Evolutionary conservation across 805 yeast genomes (phyloP), one percentile per base, ranked within the genome.

Genomic region (Hanseniaspora lachancei): DNA sequence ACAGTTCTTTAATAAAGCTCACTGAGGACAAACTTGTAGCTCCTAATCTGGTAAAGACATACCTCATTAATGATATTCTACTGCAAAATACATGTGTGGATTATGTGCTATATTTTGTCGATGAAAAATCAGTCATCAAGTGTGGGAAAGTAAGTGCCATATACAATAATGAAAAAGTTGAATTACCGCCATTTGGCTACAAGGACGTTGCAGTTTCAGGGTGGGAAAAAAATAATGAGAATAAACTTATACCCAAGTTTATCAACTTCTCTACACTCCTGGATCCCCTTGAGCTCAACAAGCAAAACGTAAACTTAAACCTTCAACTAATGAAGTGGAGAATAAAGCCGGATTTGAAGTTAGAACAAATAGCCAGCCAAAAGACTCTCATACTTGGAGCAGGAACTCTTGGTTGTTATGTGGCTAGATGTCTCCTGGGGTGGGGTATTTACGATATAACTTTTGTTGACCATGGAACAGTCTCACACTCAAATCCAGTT

Each of bases 301-400:
- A 84, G 58, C 97, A 95, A 68, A 91, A 97, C 0, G 89, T 89
- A 6, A 96, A 89, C 66, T 74, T 93, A 57, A 93, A 93, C 64
- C 72, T 93, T 57, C 86, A 87, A 69, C 72, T 93, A 47, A 93
- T 93, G 98, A 88, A 89, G 65, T 93, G 99, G 99, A 76, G 98
- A 61, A 78, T 93, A 18, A 88, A 86, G 0, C 97, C 98, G 0
- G 76, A 80, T 9, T 65, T 93, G 3, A 78, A 93, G 63, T 72
- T 93, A 48, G 89, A 86, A 6, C 64, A 70, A 2, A 72, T 93
- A 23, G 77, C 79, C 60, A 58, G 68, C 18, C 77, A 83, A 12
- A 82, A 76, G 60, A 84, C 89, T 40, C 68, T 93, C 44, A 70
- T 93, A 16, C 74, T 93, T n/a, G 99, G 99, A 0, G 86, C 97